phyloP scores from a whole-genome alignment of 495 filamentous ascomycete genomes.

The Penicillium lividum region DNA sequence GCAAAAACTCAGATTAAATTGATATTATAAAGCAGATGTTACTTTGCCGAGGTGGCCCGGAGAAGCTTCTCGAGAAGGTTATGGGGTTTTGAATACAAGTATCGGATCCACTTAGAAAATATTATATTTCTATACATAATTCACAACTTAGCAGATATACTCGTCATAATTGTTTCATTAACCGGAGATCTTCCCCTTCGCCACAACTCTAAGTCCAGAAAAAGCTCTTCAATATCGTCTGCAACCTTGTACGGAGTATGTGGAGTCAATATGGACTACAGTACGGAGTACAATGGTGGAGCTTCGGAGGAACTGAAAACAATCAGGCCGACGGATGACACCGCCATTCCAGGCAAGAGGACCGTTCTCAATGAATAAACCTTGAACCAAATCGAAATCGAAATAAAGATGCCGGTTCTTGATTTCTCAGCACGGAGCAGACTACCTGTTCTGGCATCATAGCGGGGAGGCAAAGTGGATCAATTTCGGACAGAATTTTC shows the following conservation, averaged over 20 bases:
- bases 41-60: conserved; percentile 19
- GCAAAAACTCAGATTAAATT: conserved; percentile 8
- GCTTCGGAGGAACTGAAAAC: conserved; percentile 24
- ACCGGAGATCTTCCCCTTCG: neutral
- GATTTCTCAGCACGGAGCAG: conserved; percentile 25
- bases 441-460: conserved; percentile 15
- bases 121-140: neutral
- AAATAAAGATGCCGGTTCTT: neutral
- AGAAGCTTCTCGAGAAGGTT: conserved; percentile 37
- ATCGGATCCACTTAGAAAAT: conserved; percentile 14
- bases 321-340: conserved; percentile 26
- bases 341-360: conserved; percentile 30
- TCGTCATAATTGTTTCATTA: neutral
- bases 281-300: conserved; percentile 17
- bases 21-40: conserved; percentile 29
- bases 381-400: neutral
- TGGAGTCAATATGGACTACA: conserved; percentile 1
- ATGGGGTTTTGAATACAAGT: conserved; percentile 9
- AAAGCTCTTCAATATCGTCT: neutral
- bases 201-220: neutral
- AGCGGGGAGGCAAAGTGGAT: conserved; percentile 9
- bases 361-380: conserved; percentile 16
- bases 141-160: neutral
- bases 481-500: neutral
- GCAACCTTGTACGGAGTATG: neutral